phyloP scores from a whole-genome alignment of 1,284 basidiomycete species.

The Neolentinus lepideus region DNA sequence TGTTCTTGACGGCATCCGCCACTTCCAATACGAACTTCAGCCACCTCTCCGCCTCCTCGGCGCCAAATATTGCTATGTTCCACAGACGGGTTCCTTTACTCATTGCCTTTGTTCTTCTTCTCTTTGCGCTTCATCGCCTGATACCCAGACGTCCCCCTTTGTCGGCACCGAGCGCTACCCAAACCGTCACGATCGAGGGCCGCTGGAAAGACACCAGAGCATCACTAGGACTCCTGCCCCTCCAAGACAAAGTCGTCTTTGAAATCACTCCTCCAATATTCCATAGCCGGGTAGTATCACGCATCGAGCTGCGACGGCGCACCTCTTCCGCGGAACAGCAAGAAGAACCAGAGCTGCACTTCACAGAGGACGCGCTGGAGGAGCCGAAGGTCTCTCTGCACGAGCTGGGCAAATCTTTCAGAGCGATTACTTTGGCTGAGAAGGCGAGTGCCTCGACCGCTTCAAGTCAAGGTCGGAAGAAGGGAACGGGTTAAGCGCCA shows the following conservation, averaged over 20 bases:
- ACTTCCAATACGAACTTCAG: not conserved
- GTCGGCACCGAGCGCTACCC: not conserved
- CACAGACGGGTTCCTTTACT: not conserved
- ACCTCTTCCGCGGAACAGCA: not conserved
- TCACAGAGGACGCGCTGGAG: slow-evolving; percentile 11
- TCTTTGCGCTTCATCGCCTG: not conserved
- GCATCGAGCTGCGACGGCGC: slow-evolving; percentile 18
- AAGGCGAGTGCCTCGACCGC: not conserved
- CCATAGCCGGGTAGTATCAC: slow-evolving; percentile 5
- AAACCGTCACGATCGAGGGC: slow-evolving; percentile 13
- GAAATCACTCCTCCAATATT: not conserved
- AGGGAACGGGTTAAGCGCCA: not conserved
- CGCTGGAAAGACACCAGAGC: slow-evolving; percentile 23
- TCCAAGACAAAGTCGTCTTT: slow-evolving; percentile 10
- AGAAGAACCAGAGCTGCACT: slow-evolving; percentile 10
- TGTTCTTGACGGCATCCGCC: no score
- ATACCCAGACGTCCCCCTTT: not conserved
- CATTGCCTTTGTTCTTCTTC: not conserved
- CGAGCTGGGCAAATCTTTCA: slow-evolving; percentile 6
- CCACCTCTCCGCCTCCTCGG: no score
- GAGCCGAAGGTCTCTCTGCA: slow-evolving; percentile 8
- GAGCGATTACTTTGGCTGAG: slow-evolving; percentile 6
- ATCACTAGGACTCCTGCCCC: slow-evolving; percentile 18
- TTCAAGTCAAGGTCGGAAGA: not conserved
- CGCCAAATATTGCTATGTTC: not conserved